Conservation (phyloP, 352 stramenopile species). For the Pythium phragmitis region DNA sequence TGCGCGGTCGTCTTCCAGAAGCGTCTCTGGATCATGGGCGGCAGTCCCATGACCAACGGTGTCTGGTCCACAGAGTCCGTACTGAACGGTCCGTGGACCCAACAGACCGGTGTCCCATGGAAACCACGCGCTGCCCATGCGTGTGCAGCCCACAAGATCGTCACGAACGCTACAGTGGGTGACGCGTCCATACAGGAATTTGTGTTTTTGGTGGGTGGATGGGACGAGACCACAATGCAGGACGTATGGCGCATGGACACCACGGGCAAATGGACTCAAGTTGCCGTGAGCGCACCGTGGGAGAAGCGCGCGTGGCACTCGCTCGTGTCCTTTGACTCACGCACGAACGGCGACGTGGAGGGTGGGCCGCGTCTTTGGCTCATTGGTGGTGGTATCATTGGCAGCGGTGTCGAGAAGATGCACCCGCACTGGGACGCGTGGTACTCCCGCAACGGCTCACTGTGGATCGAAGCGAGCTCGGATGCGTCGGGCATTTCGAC, state of each 20-base stretch:
- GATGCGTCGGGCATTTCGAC: conserved; percentile 69
- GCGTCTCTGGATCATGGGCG: conserved; percentile 70
- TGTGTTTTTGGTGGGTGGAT: conserved; percentile 68
- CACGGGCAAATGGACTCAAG: conserved; percentile 34
- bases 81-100: conserved; percentile 48
- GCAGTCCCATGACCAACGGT: conserved; percentile 78
- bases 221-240: conserved; percentile 56
- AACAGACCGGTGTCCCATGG: conserved; percentile 51
- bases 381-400: conserved; percentile 70
- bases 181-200: conserved; percentile 50
- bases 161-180: conserved; percentile 49
- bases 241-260: conserved; percentile 76
- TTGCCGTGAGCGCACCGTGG: conserved; percentile 51
- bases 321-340: conserved; percentile 73
- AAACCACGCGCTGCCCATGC: conserved; percentile 52
- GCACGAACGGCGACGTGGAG: conserved; percentile 55
- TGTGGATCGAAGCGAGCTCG: conserved; percentile 59
- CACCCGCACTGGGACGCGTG: conserved; percentile 68
- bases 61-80: conserved; percentile 73
- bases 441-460: conserved; percentile 61
- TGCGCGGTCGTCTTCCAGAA: conserved; percentile 61
- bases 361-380: conserved; percentile 71
- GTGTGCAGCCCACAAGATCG: conserved; percentile 52
- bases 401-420: conserved; percentile 72
- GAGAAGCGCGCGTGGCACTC: conserved; percentile 68